These are phyloP conservation scores for Exophiala bonariae DNA, from an alignment of 2,329 filamentous ascomycete species.

Conservation along the genomic window DNA sequence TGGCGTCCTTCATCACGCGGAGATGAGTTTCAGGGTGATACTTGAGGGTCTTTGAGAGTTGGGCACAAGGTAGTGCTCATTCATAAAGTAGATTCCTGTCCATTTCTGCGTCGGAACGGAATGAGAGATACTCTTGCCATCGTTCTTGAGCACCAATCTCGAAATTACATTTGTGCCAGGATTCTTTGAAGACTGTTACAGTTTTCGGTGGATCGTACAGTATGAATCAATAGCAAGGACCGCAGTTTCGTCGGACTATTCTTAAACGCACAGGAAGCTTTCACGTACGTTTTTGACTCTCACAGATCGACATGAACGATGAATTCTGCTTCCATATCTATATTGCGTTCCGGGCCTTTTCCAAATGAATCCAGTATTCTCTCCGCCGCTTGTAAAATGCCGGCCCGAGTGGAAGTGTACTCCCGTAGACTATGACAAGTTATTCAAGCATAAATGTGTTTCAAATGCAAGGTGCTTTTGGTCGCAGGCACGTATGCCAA, in stretches of 20 bases:
- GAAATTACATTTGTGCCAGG: conserved; percentile 47
- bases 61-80: conserved; percentile 8
- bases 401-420: too few relatives aligned
- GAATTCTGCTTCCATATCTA: conserved; percentile 29
- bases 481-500: too few relatives aligned
- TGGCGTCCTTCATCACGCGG: conserved; percentile 40
- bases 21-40: conserved; percentile 34
- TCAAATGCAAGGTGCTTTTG: too few relatives aligned
- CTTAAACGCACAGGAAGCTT: too few relatives aligned
- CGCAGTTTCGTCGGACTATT: too few relatives aligned
- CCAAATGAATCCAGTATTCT: background rate
- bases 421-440: too few relatives aligned
- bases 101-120: background rate
- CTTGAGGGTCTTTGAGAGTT: conserved; percentile 28
- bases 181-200: conserved; percentile 41
- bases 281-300: conserved; percentile 35
- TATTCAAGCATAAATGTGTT: too few relatives aligned
- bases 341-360: background rate
- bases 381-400: background rate
- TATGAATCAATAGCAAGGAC: too few relatives aligned
- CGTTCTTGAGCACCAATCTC: conserved; percentile 40
- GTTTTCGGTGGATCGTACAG: too few relatives aligned
- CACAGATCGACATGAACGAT: conserved; percentile 35
- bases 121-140: conserved; percentile 28
- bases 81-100: background rate